Evolutionary conservation across 768 basidiomycete genomes (phyloP).

Genomic region (Psilocybe sp.): DNA sequence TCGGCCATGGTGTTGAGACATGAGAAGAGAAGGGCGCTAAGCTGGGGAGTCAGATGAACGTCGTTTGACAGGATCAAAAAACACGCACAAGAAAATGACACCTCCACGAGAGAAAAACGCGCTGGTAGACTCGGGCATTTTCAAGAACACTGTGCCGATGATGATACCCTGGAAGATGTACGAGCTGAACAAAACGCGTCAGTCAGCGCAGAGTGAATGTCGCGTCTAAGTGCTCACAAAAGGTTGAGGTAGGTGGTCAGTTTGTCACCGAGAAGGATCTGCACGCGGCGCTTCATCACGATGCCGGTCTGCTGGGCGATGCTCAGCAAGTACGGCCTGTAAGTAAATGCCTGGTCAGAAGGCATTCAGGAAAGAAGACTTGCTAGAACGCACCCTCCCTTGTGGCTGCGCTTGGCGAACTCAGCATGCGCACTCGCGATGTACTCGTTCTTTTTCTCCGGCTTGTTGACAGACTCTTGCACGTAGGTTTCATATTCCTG

Average conservation of each 20-base stretch:
- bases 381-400: conserved; percentile 23
- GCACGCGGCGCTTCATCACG: conserved; percentile 41
- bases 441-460: conserved; percentile 41
- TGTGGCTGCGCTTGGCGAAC: conserved; percentile 42
- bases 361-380: background rate
- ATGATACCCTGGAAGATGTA: conserved; percentile 50
- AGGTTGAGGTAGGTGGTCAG: conserved; percentile 33
- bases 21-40: conserved; percentile 55
- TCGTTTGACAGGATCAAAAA: background rate
- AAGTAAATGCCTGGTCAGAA: background rate
- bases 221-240: conserved; percentile 18
- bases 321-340: conserved; percentile 43
- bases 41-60: background rate
- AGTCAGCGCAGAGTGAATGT: background rate
- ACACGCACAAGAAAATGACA: conserved; percentile 67
- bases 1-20: conserved; percentile 63
- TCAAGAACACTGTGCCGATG: conserved; percentile 66
- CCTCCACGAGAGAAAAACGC: conserved; percentile 78
- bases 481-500: conserved; percentile 46
- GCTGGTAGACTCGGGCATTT: conserved; percentile 48
- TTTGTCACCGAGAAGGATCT: conserved; percentile 41
- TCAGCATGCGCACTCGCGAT: conserved; percentile 47
- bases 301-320: conserved; percentile 43
- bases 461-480: conserved; percentile 39
- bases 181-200: conserved; percentile 29